Evolutionary conservation across 2,329 filamentous ascomycete genomes (phyloP).

Genomic region (Lasiodiplodia gonubiensis): DNA sequence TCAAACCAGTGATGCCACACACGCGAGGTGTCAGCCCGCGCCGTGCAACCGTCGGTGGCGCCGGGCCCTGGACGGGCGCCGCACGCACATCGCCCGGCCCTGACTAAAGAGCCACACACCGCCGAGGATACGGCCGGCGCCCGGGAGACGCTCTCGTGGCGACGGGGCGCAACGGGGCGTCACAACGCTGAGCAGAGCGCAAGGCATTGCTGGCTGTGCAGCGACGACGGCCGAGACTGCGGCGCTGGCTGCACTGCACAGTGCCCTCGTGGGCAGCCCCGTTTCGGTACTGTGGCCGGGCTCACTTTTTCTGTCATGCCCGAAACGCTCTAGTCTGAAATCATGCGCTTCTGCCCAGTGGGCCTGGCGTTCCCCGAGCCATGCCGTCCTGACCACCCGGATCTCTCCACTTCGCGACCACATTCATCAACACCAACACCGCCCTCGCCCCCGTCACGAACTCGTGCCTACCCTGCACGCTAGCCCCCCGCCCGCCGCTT

Average conservation of each 20-base stretch:
- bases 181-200: neutral
- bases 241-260: conserved; percentile 15
- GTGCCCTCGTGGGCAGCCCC: conserved; percentile 15
- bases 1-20: conserved; percentile 13
- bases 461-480: conserved; percentile 11
- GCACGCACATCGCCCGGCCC: conserved; percentile 1
- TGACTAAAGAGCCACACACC: neutral
- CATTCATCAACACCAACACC: conserved; percentile 34
- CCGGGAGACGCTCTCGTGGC: neutral
- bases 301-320: conserved; percentile 28
- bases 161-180: neutral
- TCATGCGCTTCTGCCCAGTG: conserved; percentile 29
- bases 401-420: conserved; percentile 31
- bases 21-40: conserved; percentile 23
- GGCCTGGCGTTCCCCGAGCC: conserved; percentile 35
- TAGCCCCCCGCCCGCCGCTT: conserved; percentile 4
- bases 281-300: conserved; percentile 15
- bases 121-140: neutral
- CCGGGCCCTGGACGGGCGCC: conserved; percentile 2
- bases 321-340: conserved; percentile 40
- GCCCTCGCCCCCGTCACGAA: conserved; percentile 29
- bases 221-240: neutral
- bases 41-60: conserved; percentile 10
- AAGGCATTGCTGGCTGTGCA: neutral
- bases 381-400: conserved; percentile 36